Evolutionary conservation across 805 yeast species (phyloP).

Genomic region (Myxozyma neglecta): DNA sequence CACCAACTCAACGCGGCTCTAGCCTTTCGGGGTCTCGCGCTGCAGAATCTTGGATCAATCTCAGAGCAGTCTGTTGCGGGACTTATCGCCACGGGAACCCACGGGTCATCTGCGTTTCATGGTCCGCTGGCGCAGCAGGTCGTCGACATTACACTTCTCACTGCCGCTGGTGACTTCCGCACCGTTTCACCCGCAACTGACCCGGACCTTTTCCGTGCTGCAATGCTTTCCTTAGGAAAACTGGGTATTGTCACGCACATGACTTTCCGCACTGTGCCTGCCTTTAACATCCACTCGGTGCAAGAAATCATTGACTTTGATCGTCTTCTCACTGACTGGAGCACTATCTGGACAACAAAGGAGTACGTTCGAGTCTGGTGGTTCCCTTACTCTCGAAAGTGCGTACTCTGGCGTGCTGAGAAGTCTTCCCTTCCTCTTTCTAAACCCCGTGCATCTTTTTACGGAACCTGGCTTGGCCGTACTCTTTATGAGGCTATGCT

Average conservation of each 20-base stretch:
- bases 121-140: constrained; percentile 87
- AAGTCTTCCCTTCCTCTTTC: constrained; percentile 67
- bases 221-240: constrained; percentile 82
- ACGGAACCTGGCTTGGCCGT: constrained; percentile 79
- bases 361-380: constrained; percentile 95
- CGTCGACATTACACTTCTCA: constrained; percentile 72
- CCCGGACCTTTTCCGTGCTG: constrained; percentile 72
- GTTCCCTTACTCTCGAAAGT: constrained; percentile 88
- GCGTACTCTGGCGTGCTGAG: constrained; percentile 87
- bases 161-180: constrained; percentile 71
- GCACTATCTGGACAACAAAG: constrained; percentile 78
- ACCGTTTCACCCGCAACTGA: constrained; percentile 65
- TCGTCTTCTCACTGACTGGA: constrained; percentile 59
- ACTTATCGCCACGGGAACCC: constrained; percentile 94
- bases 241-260: constrained; percentile 86
- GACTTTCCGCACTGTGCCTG: constrained; percentile 80
- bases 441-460: constrained; percentile 73
- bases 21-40: constrained; percentile 64
- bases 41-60: constrained; percentile 91
- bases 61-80: constrained; percentile 94
- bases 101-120: constrained; percentile 91
- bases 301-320: constrained; percentile 82
- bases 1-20: constrained; percentile 70
- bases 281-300: constrained; percentile 73
- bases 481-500: constrained; percentile 74